Conservation (phyloP, 2,329 filamentous ascomycete species). For the Beauveria medogensis region DNA sequence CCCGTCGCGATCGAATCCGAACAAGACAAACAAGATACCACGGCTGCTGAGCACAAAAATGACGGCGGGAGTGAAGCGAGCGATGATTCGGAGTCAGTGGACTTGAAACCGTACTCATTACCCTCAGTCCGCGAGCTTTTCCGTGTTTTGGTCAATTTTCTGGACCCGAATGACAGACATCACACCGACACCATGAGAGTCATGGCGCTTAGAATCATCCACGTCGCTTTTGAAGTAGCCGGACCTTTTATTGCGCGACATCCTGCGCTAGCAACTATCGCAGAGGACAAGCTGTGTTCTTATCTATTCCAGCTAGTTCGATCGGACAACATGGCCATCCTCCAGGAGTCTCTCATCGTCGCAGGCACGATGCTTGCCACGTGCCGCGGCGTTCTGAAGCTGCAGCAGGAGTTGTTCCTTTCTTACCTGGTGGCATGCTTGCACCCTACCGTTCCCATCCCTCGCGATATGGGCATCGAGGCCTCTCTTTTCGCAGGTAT, state of each 20-base stretch:
- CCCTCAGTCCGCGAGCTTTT: conserved; percentile 94
- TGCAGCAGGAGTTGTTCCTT: conserved; percentile 93
- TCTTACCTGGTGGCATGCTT: conserved; percentile 92
- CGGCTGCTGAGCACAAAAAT: conserved; percentile 14
- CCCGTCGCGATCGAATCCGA: conserved; percentile 3
- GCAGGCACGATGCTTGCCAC: conserved; percentile 86
- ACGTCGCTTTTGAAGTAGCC: conserved; percentile 92
- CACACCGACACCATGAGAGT: conserved; percentile 94
- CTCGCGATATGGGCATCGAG: conserved; percentile 81
- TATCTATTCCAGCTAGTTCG: conserved; percentile 94
- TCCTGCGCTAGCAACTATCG: conserved; percentile 76
- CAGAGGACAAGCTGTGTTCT: conserved; percentile 86
- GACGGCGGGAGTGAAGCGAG: conserved; percentile 24
- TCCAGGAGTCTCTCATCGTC: conserved; percentile 88
- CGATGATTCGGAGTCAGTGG: conserved; percentile 39
- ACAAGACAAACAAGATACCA: conserved; percentile 4
- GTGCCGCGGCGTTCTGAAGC: conserved; percentile 80
- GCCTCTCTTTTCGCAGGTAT: conserved; percentile 88
- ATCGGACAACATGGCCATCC: conserved; percentile 90
- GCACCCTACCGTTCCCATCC: conserved; percentile 90
- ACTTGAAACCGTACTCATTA: conserved; percentile 81
- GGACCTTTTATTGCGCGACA: conserved; percentile 92
- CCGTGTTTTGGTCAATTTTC: conserved; percentile 81
- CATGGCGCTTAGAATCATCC: conserved; percentile 94
- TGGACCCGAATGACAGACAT: conserved; percentile 87